Evolutionary conservation across 495 filamentous ascomycete genomes (phyloP).

Genomic region (Neurospora sp.): DNA sequence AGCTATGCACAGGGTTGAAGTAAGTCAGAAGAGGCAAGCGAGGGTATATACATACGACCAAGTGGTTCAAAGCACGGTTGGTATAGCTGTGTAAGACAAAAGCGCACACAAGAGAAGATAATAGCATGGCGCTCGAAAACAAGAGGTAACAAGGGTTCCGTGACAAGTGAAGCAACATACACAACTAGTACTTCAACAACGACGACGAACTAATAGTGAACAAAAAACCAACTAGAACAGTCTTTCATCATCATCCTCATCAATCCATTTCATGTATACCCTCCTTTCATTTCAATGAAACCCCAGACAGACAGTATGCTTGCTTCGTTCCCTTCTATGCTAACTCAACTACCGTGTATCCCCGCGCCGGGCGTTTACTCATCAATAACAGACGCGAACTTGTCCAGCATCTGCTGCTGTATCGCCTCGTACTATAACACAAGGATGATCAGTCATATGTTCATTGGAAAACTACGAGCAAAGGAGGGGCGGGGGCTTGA

Average conservation of each 20-base stretch:
- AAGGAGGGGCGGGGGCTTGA: no score
- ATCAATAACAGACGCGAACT: slow-evolving; percentile 88
- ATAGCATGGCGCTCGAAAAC: not conserved
- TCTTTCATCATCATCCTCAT: not conserved
- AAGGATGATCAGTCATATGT: not conserved
- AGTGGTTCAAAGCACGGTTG: not conserved
- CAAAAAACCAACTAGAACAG: not conserved
- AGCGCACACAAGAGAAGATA: not conserved
- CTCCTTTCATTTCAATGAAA: not conserved
- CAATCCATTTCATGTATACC: not conserved
- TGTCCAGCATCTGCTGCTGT: slow-evolving; percentile 82
- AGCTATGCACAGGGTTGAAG: not conserved
- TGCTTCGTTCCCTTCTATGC: not conserved
- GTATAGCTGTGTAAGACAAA: not conserved
- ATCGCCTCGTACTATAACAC: slow-evolving; percentile 71
- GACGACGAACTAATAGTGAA: not conserved
- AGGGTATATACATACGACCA: not conserved
- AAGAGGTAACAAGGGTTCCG: not conserved
- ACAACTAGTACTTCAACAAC: not conserved
- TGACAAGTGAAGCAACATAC: not conserved
- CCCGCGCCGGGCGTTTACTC: slow-evolving; percentile 47
- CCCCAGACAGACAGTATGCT: not conserved
- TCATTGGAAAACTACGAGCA: no score
- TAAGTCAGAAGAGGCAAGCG: not conserved
- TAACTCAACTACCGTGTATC: not conserved